phyloP scores from a whole-genome alignment of 1,284 basidiomycete species.

The Malassezia furfur region DNA sequence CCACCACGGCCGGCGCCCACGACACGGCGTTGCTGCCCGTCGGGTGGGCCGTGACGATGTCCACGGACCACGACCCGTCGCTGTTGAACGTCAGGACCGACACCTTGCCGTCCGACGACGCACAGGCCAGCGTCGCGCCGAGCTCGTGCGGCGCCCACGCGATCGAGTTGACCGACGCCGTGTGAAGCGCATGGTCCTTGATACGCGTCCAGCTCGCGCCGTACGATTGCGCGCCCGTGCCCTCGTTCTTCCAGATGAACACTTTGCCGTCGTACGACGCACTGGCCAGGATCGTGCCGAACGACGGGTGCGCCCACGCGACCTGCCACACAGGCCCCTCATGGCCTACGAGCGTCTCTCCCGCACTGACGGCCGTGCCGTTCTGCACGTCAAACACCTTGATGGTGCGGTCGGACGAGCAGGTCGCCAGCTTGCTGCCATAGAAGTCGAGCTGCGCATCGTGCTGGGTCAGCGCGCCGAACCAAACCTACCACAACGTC shows the following conservation, averaged over 20 bases:
- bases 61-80: slow-evolving; percentile 89
- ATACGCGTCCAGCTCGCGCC: slow-evolving; percentile 70
- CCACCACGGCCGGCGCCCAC: slow-evolving; percentile 77
- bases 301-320: slow-evolving; percentile 89
- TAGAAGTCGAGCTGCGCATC: slow-evolving; percentile 98
- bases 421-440: slow-evolving; percentile 88
- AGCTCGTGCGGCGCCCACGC: slow-evolving; percentile 97
- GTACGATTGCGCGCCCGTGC: slow-evolving; percentile 14
- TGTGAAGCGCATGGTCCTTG: slow-evolving; percentile 90
- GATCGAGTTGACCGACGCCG: slow-evolving; percentile 91
- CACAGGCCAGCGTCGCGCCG: slow-evolving; percentile 90
- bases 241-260: slow-evolving; percentile 86
- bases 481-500: slow-evolving; percentile 35
- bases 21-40: slow-evolving; percentile 95
- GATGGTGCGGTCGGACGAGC: slow-evolving; percentile 88
- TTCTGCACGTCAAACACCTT: slow-evolving; percentile 91
- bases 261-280: slow-evolving; percentile 98
- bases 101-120: slow-evolving; percentile 94
- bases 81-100: slow-evolving; percentile 93
- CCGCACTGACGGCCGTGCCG: slow-evolving; percentile 61
- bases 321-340: slow-evolving; percentile 97
- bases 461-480: slow-evolving; percentile 51
- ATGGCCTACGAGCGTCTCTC: slow-evolving; percentile 53
- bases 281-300: slow-evolving; percentile 87
- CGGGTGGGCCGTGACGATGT: slow-evolving; percentile 88